Conservation (phyloP, 2,329 filamentous ascomycete species). For the Hyphodiscus sp. region DNA sequence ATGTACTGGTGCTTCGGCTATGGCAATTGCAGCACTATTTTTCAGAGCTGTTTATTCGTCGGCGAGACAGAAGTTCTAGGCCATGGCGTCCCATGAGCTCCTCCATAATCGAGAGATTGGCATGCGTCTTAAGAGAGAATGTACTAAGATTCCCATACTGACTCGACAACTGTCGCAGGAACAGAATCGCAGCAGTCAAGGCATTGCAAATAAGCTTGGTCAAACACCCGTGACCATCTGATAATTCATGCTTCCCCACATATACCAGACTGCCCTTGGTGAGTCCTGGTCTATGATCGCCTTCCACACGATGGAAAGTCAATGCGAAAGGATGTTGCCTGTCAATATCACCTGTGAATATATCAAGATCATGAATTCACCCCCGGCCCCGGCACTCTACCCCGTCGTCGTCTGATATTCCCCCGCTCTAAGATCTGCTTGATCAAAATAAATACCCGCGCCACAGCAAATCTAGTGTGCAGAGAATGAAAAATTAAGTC, state of each 20-base stretch:
- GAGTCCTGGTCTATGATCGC: background rate
- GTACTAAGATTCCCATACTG: no score
- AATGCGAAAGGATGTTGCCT: background rate
- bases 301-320: background rate
- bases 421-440: conserved; percentile 4
- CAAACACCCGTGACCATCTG: background rate
- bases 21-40: no score
- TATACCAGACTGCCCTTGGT: background rate
- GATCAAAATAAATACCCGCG: conserved; percentile 3
- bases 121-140: no score
- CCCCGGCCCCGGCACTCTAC: background rate
- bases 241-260: background rate
- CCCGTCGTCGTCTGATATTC: conserved; percentile 6
- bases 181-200: no score
- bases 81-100: no score
- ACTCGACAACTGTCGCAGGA: no score
- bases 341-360: background rate
- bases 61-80: no score
- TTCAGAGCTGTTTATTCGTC: no score
- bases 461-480: background rate
- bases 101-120: no score
- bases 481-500: no score
- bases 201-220: no score
- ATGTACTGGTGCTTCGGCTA: no score
- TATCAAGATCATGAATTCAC: conserved; percentile 7